phyloP scores from a whole-genome alignment of 2,329 filamentous ascomycete species.

The Mollisia scopiformis region DNA sequence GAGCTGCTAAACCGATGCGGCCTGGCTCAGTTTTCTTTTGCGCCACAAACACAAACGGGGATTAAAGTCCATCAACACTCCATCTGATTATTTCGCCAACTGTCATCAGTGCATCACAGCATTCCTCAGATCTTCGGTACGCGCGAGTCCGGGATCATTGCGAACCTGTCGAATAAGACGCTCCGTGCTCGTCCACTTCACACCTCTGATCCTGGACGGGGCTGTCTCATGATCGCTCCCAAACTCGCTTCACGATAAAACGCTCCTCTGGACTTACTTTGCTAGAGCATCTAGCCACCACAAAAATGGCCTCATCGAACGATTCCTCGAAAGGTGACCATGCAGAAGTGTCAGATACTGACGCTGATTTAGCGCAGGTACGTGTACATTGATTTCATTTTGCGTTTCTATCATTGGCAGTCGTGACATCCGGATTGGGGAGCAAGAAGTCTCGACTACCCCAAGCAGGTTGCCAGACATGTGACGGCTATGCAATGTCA shows the following conservation, averaged over 20 bases:
- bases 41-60: neutral
- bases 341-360: slow-evolving; percentile 6
- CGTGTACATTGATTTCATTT: slow-evolving; percentile 4
- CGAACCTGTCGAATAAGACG: neutral
- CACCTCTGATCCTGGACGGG: neutral
- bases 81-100: neutral
- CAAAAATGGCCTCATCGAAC: slow-evolving; percentile 19
- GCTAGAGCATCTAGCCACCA: neutral
- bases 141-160: neutral
- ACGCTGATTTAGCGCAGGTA: slow-evolving; percentile 26
- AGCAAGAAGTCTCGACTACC: too few species aligned
- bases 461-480: too few species aligned
- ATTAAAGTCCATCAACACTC: neutral
- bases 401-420: neutral
- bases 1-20: neutral
- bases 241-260: neutral
- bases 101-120: neutral
- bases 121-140: neutral
- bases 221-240: neutral
- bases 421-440: neutral
- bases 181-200: neutral
- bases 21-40: neutral
- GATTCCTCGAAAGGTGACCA: slow-evolving; percentile 6
- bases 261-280: neutral
- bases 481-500: too few species aligned